Evolutionary conservation across 148 eudicot genomes (phyloP).

Genomic region (Heliosperma pusillum): DNA sequence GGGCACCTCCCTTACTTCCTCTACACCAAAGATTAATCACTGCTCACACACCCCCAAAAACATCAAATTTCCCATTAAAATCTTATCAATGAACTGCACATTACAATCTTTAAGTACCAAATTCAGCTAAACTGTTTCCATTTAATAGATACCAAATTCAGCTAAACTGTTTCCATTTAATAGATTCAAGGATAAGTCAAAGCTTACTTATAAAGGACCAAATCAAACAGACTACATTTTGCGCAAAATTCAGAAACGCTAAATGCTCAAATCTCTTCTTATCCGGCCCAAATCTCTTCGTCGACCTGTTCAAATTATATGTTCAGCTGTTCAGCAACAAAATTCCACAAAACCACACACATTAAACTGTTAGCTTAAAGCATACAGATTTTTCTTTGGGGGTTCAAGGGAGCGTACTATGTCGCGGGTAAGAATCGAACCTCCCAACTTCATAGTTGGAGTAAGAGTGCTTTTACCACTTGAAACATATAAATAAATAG

Average conservation of each 20-base stretch:
- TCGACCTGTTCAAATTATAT: constrained; percentile 49
- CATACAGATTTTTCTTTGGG: no score
- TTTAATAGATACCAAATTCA: neutral
- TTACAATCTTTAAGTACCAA: no score
- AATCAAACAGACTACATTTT: constrained; percentile 75
- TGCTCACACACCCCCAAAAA: constrained; percentile 25
- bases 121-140: no score
- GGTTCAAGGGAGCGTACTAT: no score
- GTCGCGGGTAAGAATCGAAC: no score
- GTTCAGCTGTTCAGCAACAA: neutral
- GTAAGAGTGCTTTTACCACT: no score
- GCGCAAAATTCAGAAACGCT: constrained; percentile 85
- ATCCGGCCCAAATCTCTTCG: constrained; percentile 81
- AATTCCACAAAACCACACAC: neutral
- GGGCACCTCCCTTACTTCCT: no score
- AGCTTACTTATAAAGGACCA: constrained; percentile 93
- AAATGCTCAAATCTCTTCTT: constrained; percentile 87
- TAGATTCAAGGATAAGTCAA: neutral
- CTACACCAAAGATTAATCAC: constrained; percentile 87
- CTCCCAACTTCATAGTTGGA: no score
- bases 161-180: no score
- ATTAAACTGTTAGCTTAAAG: no score
- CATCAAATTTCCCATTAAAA: neutral
- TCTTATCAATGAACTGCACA: neutral
- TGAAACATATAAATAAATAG: no score